Evolutionary conservation across 176 grass and related monocot genomes (phyloP).

Genomic region (Oryza meridionalis): DNA sequence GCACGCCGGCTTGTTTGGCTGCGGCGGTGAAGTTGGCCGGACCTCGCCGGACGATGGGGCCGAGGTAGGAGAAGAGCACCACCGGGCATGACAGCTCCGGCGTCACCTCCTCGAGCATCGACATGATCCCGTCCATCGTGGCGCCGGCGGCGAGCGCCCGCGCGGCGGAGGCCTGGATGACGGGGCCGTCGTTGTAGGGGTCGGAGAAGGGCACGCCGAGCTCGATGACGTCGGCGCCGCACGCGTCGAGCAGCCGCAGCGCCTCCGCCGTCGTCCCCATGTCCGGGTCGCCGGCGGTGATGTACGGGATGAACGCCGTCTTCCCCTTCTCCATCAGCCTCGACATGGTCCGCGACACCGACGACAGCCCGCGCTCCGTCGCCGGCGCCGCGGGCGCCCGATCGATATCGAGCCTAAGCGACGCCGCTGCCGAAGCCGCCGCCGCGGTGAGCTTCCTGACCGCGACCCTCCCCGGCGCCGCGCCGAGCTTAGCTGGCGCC

Average conservation of each 20-base stretch:
- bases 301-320: conserved; percentile 74
- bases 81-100: conserved; percentile 85
- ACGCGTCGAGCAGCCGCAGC: conserved; percentile 63
- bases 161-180: conserved; percentile 73
- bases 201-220: conserved; percentile 79
- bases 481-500: not conserved
- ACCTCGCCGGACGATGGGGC: conserved; percentile 61
- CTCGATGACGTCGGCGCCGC: conserved; percentile 82
- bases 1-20: conserved; percentile 48
- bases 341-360: conserved; percentile 44
- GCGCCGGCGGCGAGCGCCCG: conserved; percentile 59
- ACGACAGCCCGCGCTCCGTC: not conserved
- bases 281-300: conserved; percentile 92
- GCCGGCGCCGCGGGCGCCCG: not conserved
- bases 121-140: conserved; percentile 54
- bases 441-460: not conserved
- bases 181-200: conserved; percentile 64
- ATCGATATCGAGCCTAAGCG: not conserved
- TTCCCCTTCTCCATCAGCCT: conserved; percentile 40
- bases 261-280: conserved; percentile 68
- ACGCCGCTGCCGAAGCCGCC: not conserved
- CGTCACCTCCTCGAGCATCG: conserved; percentile 79
- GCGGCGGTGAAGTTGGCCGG: conserved; percentile 56
- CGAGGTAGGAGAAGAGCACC: conserved; percentile 79
- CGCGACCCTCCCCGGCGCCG: not conserved